Base-by-base conservation (phyloP, 305 asterid species). In the Andrographis paniculata region DNA sequence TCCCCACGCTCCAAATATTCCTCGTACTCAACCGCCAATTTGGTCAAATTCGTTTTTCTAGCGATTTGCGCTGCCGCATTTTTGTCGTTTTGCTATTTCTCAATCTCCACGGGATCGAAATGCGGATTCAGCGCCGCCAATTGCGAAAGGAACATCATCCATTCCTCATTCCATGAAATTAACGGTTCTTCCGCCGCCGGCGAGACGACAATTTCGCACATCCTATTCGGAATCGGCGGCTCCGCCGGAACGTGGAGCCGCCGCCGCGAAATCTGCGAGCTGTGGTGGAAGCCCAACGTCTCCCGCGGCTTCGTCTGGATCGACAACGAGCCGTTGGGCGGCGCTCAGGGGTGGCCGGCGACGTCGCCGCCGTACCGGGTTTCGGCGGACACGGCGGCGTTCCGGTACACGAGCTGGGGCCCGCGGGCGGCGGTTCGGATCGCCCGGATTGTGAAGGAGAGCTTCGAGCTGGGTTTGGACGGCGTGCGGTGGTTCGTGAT, bases 231-330 rank as follows among this genome's bases (percentile, higher is more conserved):
- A 37, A 71, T 87, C 23, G 86, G 87, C 20, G 97, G 92, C 30
- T 84, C 97, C 0, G 74, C 79, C 11, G 69, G 62, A 53, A 87
- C 86, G 0, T 84, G 95, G 97, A 20, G 60, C 31, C 36, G 49
- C 1, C 88, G 97, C 18, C 78, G 79, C 45, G 74, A 13, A 14
- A 84, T 80, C 64, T 61, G 63, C 14, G 92, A 84, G 15, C 67
- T 77, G 6, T 87, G 95, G 97, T 87, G 97, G 97, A 55, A 61
- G 14, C 86, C 94, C 1, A 74, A 77, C 40, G 27, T 40, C 1
- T 78, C 87, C 10, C 76, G 92, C n/a, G 97, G 97, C 44, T 73
- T 53, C 53, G 80, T 81, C 2, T 87, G 94, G 95, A 83, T 84
- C 0, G 92, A 87, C 24, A 42, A 48, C 37, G 36, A 17, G 16